These are phyloP conservation scores for Aspergillus taichungensis DNA, from an alignment of 495 filamentous ascomycete species.

Conservation along the genomic window DNA sequence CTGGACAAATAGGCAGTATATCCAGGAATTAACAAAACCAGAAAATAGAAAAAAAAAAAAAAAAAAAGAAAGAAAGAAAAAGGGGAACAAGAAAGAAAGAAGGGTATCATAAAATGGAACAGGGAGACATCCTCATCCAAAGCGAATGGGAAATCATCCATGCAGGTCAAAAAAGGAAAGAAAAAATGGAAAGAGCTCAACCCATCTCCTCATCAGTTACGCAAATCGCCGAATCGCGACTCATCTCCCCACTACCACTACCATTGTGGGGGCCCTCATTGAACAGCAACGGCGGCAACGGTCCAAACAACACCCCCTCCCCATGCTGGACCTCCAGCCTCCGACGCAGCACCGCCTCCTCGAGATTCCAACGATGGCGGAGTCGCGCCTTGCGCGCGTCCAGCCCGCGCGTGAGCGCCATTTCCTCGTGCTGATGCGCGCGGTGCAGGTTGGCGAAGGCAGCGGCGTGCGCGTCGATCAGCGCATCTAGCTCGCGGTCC, in stretches of 20 bases:
- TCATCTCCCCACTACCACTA: not conserved
- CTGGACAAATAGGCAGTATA: not conserved
- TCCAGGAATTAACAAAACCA: not conserved
- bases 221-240: slow-evolving; percentile 18
- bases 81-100: not conserved
- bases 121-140: too few species aligned
- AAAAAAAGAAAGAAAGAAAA: too few species aligned
- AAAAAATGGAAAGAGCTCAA: too few species aligned
- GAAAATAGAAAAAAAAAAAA: slow-evolving; percentile 5
- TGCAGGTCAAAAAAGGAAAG: too few species aligned
- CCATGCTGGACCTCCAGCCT: slow-evolving; percentile 46
- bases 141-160: too few species aligned
- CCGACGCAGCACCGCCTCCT: slow-evolving; percentile 52
- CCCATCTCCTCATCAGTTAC: slow-evolving; percentile 2
- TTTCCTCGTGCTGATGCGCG: slow-evolving; percentile 45
- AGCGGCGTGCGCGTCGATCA: slow-evolving; percentile 43
- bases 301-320: slow-evolving; percentile 39
- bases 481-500: slow-evolving; percentile 48
- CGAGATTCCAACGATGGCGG: slow-evolving; percentile 51
- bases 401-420: slow-evolving; percentile 38
- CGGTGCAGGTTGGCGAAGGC: slow-evolving; percentile 47
- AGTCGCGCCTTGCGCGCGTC: slow-evolving; percentile 42
- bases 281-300: slow-evolving; percentile 35
- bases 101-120: not conserved
- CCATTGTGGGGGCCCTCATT: slow-evolving; percentile 11